phyloP scores from a whole-genome alignment of 768 basidiomycete genomes.

The Agaricus blazei region DNA sequence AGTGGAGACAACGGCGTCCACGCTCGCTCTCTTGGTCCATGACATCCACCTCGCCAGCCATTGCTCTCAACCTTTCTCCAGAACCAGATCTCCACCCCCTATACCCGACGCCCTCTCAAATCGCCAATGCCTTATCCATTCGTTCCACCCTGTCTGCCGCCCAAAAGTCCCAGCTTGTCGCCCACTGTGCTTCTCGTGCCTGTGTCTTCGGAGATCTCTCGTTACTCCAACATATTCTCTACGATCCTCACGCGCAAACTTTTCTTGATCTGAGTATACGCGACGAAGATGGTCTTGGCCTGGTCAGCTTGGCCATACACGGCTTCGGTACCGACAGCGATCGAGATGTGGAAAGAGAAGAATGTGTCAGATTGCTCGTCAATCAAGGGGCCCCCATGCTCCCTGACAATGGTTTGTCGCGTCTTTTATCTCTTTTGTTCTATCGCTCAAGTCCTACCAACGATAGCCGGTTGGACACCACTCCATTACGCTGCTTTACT shows the following conservation, averaged over 20 bases:
- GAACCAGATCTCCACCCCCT: slow-evolving; percentile 80
- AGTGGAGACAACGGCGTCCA: not conserved
- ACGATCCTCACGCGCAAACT: slow-evolving; percentile 59
- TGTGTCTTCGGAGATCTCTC: slow-evolving; percentile 75
- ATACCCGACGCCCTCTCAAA: slow-evolving; percentile 61
- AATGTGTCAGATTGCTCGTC: slow-evolving; percentile 77
- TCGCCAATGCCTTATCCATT: slow-evolving; percentile 59
- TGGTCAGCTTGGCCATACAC: slow-evolving; percentile 73
- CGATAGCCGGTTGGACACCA: slow-evolving; percentile 88
- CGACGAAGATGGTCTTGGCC: slow-evolving; percentile 84
- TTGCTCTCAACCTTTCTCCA: slow-evolving; percentile 51
- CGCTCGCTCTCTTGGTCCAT: slow-evolving; percentile 10
- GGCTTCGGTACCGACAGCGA: slow-evolving; percentile 81
- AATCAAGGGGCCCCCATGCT: slow-evolving; percentile 70
- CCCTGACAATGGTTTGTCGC: slow-evolving; percentile 58
- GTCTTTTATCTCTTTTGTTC: not conserved
- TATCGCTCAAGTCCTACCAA: slow-evolving; percentile 6
- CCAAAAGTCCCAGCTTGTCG: slow-evolving; percentile 66
- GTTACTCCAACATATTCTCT: slow-evolving; percentile 66
- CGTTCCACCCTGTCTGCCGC: slow-evolving; percentile 61
- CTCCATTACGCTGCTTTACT: slow-evolving; percentile 88
- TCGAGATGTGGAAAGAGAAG: slow-evolving; percentile 85
- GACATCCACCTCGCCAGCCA: slow-evolving; percentile 13
- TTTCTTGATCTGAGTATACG: slow-evolving; percentile 62
- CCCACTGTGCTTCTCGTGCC: slow-evolving; percentile 70